Percentiles rank a stretch among this genome's conserved stretches.
phyloP scores from a whole-genome alignment of 371 early-diverging fungal genomes.

The Paraphysoderma sedebokerense region DNA sequence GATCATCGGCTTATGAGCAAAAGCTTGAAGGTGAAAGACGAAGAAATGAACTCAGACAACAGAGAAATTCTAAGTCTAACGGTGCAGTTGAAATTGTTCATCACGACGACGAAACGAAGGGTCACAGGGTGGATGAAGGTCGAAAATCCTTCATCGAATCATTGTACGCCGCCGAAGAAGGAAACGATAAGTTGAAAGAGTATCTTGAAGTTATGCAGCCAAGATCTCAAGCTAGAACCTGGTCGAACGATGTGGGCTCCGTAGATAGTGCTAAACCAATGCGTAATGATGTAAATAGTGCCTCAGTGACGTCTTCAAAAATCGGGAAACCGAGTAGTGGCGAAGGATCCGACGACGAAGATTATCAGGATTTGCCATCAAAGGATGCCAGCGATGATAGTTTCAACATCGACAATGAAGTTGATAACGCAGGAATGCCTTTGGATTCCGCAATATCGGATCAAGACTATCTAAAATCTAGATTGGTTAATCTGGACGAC shows the following conservation, averaged over 20 bases:
- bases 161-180: constrained; percentile 33
- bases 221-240: constrained; percentile 58
- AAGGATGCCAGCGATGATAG: too few relatives aligned
- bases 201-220: constrained; percentile 81
- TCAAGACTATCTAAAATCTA: constrained; percentile 44
- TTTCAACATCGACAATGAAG: too few relatives aligned
- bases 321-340: too few relatives aligned
- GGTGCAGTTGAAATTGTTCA: constrained; percentile 9
- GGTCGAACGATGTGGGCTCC: constrained; percentile 78
- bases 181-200: constrained; percentile 68
- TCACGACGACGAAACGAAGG: constrained; percentile 6
- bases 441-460: constrained; percentile 30
- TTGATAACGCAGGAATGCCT: constrained; percentile 5
- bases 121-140: neutral
- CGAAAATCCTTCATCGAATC: neutral
- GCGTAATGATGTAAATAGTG: constrained; percentile 6
- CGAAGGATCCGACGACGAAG: constrained; percentile 57
- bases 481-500: too few relatives aligned
- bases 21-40: too few relatives aligned
- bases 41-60: too few relatives aligned
- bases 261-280: constrained; percentile 6
- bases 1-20: constrained; percentile 45
- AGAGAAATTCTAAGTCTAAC: too few relatives aligned
- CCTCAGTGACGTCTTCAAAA: too few relatives aligned
- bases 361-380: constrained; percentile 44